Evolutionary conservation across 345 rosid genomes (phyloP).

Genomic region (Citrus hindsii): DNA sequence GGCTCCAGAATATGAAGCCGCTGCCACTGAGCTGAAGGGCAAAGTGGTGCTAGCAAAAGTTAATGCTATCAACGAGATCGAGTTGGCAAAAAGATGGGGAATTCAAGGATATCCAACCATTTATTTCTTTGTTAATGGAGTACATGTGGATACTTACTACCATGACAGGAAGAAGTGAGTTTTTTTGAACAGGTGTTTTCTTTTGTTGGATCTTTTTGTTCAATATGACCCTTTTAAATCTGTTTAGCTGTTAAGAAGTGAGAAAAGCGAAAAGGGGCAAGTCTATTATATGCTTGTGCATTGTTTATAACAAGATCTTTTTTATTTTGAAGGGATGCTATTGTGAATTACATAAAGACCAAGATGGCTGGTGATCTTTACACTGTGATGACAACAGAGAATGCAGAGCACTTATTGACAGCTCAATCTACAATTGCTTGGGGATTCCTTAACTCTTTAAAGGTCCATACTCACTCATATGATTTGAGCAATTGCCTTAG

Average conservation of each 20-base stretch:
- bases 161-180: slow-evolving; percentile 7
- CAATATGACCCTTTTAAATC: background rate
- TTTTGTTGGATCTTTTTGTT: background rate
- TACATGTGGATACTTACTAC: background rate
- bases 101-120: slow-evolving; percentile 7
- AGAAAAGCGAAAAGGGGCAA: background rate
- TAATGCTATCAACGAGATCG: background rate
- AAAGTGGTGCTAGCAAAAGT: slow-evolving; percentile 23
- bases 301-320: background rate
- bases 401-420: background rate
- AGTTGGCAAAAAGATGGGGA: background rate
- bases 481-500: background rate
- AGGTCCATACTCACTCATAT: background rate
- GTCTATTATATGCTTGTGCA: background rate
- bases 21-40: slow-evolving; percentile 24
- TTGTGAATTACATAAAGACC: background rate
- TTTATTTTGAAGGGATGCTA: slow-evolving; percentile 7
- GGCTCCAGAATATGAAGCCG: slow-evolving; percentile 21
- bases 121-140: slow-evolving; percentile 12
- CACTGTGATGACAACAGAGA: background rate
- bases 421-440: background rate
- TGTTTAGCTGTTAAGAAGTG: background rate
- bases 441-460: slow-evolving; percentile 5
- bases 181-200: background rate
- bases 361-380: slow-evolving; percentile 2